phyloP scores from a whole-genome alignment of 805 yeast genomes.

The Pichia manshurica region DNA sequence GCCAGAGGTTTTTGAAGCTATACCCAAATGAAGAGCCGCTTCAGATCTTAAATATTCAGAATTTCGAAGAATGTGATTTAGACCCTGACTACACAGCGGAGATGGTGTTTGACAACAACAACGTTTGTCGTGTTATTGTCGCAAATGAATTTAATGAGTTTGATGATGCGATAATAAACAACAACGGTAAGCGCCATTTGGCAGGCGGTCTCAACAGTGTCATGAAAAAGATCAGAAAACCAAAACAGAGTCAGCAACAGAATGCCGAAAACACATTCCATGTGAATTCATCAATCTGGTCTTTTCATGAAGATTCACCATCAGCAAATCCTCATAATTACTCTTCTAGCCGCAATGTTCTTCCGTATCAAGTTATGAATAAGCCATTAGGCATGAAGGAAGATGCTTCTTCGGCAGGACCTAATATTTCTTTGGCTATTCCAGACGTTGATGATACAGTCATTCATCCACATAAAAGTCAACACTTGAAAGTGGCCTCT shows the following conservation, averaged over 20 bases:
- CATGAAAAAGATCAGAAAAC: constrained; percentile 30
- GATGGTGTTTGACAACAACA: constrained; percentile 54
- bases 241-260: constrained; percentile 5
- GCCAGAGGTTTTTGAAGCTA: constrained; percentile 49
- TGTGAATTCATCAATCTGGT: constrained; percentile 21
- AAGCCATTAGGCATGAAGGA: constrained; percentile 10
- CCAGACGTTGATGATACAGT: constrained; percentile 16
- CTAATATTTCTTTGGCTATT: constrained; percentile 12
- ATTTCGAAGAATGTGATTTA: constrained; percentile 60
- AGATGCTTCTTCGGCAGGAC: background rate
- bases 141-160: constrained; percentile 31
- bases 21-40: constrained; percentile 60
- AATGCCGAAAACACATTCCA: background rate
- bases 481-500: constrained; percentile 24
- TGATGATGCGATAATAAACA: background rate
- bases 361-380: constrained; percentile 2
- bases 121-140: constrained; percentile 42
- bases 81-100: constrained; percentile 69
- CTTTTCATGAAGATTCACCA: constrained; percentile 5
- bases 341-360: background rate
- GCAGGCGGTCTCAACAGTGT: constrained; percentile 23
- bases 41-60: constrained; percentile 59
- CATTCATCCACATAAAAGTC: constrained; percentile 22
- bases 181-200: constrained; percentile 21
- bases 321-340: background rate